Conservation (phyloP, 2,329 filamentous ascomycete genomes). For the Rutstroemia sp. region DNA sequence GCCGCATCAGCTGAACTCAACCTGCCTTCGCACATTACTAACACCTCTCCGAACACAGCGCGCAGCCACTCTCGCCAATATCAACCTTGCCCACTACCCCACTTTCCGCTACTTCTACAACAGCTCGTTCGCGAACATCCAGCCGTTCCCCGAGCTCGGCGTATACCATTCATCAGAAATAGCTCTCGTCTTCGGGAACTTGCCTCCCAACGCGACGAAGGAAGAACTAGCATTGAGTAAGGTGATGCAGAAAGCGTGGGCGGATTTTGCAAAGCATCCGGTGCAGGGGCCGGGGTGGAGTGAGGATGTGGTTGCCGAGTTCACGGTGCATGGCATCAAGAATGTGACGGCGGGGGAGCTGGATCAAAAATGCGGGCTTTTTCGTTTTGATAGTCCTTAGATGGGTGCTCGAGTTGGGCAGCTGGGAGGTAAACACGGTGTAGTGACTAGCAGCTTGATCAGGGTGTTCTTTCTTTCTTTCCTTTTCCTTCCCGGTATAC, state of each 20-base stretch:
- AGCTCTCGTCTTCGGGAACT: background rate
- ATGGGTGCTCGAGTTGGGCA: background rate
- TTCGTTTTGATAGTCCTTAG: background rate
- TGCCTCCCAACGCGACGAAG: background rate
- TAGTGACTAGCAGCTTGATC: too few species aligned
- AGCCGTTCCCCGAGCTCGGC: background rate
- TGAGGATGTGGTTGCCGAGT: background rate
- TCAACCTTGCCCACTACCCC: background rate
- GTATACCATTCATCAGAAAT: constrained; percentile 10
- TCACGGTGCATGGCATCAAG: background rate
- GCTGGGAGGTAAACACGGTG: too few species aligned
- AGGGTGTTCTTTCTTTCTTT: too few species aligned
- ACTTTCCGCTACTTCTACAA: constrained; percentile 9
- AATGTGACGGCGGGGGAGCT: background rate
- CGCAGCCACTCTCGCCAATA: background rate
- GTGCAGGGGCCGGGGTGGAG: background rate
- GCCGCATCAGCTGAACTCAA: background rate
- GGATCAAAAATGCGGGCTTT: background rate
- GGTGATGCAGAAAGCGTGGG: background rate
- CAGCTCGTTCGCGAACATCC: constrained; percentile 4
- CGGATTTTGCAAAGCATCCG: constrained; percentile 4
- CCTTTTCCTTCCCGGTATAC: too few species aligned
- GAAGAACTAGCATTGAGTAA: background rate
- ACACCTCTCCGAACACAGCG: background rate
- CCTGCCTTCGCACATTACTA: background rate